A percentile compares a stretch with the other conserved stretches of the same genome.
These are phyloP conservation scores for Massarina eburnea DNA, from an alignment of 2,329 filamentous ascomycete species.

Conservation along the genomic window DNA sequence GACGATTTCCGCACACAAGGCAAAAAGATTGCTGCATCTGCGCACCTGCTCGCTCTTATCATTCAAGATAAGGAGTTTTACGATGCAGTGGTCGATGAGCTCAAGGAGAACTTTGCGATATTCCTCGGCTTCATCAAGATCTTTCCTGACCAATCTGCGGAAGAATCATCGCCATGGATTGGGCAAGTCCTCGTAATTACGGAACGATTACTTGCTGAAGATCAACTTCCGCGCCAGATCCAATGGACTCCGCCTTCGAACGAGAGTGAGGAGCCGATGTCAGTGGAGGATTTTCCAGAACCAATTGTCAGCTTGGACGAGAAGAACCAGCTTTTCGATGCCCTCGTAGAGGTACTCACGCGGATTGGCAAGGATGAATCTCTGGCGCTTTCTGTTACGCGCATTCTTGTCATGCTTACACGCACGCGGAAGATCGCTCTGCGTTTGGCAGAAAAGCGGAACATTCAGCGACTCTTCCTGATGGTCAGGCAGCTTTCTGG, in stretches of 20 bases:
- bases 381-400: slow-evolving; percentile 78
- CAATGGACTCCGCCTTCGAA: slow-evolving; percentile 64
- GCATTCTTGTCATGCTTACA: slow-evolving; percentile 85
- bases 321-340: slow-evolving; percentile 71
- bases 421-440: slow-evolving; percentile 74
- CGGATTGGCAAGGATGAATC: slow-evolving; percentile 84
- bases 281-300: slow-evolving; percentile 62
- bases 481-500: slow-evolving; percentile 93
- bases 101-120: slow-evolving; percentile 75
- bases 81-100: slow-evolving; percentile 68
- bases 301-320: slow-evolving; percentile 65
- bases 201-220: slow-evolving; percentile 86
- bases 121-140: slow-evolving; percentile 80
- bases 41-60: slow-evolving; percentile 85
- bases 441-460: slow-evolving; percentile 80
- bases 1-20: slow-evolving; percentile 58
- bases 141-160: slow-evolving; percentile 64
- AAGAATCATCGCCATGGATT: slow-evolving; percentile 89
- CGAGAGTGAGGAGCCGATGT: slow-evolving; percentile 51
- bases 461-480: slow-evolving; percentile 85
- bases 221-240: slow-evolving; percentile 76
- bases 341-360: slow-evolving; percentile 80
- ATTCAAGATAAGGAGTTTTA: slow-evolving; percentile 84
- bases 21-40: slow-evolving; percentile 83
- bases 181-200: slow-evolving; percentile 86